Evolutionary conservation across 768 basidiomycete species (phyloP).

Genomic region (Macrolepiota albuminosa): DNA sequence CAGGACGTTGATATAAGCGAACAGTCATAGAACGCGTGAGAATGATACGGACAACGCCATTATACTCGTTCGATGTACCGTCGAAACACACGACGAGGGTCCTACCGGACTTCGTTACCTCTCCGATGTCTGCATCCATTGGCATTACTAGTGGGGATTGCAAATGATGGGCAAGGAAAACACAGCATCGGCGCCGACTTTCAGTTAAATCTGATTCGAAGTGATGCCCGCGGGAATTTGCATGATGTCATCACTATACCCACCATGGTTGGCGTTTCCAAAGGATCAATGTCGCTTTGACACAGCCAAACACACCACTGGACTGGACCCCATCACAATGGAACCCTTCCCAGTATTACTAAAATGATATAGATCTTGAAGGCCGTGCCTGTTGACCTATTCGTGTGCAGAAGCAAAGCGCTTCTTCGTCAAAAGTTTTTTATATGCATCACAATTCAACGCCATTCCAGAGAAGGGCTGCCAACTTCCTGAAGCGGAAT

Average conservation of each 20-base stretch:
- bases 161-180: not conserved
- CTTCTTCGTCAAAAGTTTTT: not conserved
- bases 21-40: not conserved
- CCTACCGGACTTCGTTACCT: constrained; percentile 11
- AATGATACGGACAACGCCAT: constrained; percentile 26
- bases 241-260: not conserved
- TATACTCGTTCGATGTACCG: constrained; percentile 46
- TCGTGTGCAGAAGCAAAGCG: not conserved
- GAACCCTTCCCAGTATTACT: not conserved
- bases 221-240: not conserved
- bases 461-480: not conserved
- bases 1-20: not conserved
- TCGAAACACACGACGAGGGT: constrained; percentile 46
- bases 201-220: not conserved
- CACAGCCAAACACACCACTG: not conserved
- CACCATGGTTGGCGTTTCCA: not conserved
- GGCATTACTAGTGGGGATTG: not conserved
- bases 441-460: not conserved
- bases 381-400: not conserved
- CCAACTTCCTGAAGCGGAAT: not conserved
- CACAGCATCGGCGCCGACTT: not conserved
- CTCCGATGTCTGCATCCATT: constrained; percentile 14
- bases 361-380: not conserved
- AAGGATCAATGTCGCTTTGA: not conserved
- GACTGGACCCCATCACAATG: not conserved